Base-by-base conservation (phyloP, 2,329 filamentous ascomycete genomes). In the Fusarium secorum region DNA sequence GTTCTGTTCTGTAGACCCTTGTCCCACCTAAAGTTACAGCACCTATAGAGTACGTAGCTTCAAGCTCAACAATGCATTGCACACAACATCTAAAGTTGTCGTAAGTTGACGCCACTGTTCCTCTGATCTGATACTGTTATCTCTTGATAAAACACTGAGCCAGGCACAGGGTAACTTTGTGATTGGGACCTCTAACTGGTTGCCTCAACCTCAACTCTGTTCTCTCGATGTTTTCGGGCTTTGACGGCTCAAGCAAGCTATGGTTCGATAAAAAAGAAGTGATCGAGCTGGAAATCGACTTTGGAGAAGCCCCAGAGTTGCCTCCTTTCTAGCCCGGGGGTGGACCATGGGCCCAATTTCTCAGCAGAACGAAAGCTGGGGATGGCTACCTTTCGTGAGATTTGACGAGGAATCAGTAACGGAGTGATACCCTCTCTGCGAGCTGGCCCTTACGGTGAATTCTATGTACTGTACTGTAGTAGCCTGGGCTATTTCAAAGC, bases 31-130 rank as follows among this genome's bases (percentile, higher is more conserved):
- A 42, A 30, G 32, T 48, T 46, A 28, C 39, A 64, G 42, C 24
- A 20, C 24, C 24, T 20, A 30, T 26, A 45, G 24, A 7, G 26
- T 48, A n/a, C 26, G 58, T 64, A 51, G 60, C 53, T 54, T 38
- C 51, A 45, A 59, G 42, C 62, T 75, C 74, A 76, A 76, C 74
- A 56, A 33, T 33, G 52, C 18, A 46, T 33, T 46, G 48, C n/a
- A 48, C 54, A 57, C 49, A 36, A 33, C 36, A 56, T 42, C 57
- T 24, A 20, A 30, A 33, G 38, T 30, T 49, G 45, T 60, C 49
- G 38, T 44, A 41, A 57, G 48, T 55, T 53, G 45, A 44, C 65
- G 69, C 69, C 68, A 63, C 69, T 66, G 61, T 57, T 58, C 46
- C 46, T 46, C 38, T 62, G 60, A 53, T 51, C 26, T 66, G 53